A percentile compares a stretch with the other conserved stretches of the same genome.
phyloP scores from a whole-genome alignment of 306 rosid species.

The Alnus rubra region DNA sequence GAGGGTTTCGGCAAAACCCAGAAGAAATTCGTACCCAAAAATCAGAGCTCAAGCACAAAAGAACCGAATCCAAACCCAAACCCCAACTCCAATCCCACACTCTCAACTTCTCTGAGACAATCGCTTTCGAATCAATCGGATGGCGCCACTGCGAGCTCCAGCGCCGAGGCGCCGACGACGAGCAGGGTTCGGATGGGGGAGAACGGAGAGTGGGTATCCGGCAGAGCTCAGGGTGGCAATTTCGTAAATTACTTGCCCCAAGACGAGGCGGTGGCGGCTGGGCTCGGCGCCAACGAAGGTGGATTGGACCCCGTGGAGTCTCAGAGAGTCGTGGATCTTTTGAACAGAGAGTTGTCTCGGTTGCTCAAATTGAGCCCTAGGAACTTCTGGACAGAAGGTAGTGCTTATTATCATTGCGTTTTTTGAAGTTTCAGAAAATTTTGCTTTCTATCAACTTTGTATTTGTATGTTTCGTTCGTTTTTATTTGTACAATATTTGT shows the following conservation, averaged over 20 bases:
- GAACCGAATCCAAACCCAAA: slow-evolving; percentile 17
- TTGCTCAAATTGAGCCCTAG: slow-evolving; percentile 78
- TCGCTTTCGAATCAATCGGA: slow-evolving; percentile 43
- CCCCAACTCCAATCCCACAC: slow-evolving; percentile 50
- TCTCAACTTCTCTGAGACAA: slow-evolving; percentile 68
- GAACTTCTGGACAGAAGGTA: slow-evolving; percentile 93
- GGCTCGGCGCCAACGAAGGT: slow-evolving; percentile 80
- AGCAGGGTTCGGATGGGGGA: slow-evolving; percentile 42
- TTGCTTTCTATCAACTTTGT: background rate
- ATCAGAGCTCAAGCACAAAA: slow-evolving; percentile 29
- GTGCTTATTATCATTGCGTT: background rate
- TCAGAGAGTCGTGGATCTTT: slow-evolving; percentile 90
- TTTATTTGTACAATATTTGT: background rate
- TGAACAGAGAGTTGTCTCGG: slow-evolving; percentile 73
- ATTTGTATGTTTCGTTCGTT: background rate
- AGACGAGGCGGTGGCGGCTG: slow-evolving; percentile 92
- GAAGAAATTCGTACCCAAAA: slow-evolving; percentile 66
- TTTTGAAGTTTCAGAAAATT: background rate
- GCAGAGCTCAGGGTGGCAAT: slow-evolving; percentile 43
- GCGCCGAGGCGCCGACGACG: slow-evolving; percentile 10
- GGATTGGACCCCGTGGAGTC: slow-evolving; percentile 88
- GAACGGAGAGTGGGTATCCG: slow-evolving; percentile 46
- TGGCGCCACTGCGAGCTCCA: slow-evolving; percentile 20
- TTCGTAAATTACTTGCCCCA: slow-evolving; percentile 89
- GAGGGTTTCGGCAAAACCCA: slow-evolving; percentile 59